Percentiles rank a stretch among this genome's conserved stretches.
Evolutionary conservation across 352 stramenopile genomes (phyloP).

Genomic region (Peronospora destructor): DNA sequence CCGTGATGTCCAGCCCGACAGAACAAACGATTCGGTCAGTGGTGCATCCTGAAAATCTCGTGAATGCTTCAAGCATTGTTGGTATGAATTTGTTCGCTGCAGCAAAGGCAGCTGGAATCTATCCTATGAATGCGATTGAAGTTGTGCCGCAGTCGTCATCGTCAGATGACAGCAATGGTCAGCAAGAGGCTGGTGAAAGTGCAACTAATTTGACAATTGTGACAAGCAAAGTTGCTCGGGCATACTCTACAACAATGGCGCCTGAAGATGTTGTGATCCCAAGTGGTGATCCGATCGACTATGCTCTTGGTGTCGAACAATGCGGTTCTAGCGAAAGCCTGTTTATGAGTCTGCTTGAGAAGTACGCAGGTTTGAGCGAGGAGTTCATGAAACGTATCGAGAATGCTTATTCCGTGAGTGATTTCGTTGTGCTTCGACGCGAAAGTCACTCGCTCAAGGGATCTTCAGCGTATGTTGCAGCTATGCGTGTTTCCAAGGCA

Average conservation of each 20-base stretch:
- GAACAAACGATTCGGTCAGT: constrained; percentile 8
- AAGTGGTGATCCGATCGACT: constrained; percentile 73
- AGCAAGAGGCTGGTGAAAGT: constrained; percentile 21
- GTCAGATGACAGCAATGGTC: constrained; percentile 18
- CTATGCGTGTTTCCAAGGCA: constrained; percentile 75
- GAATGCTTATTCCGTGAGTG: constrained; percentile 36
- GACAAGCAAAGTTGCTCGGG: constrained; percentile 31
- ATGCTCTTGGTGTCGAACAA: constrained; percentile 70
- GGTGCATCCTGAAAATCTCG: constrained; percentile 19
- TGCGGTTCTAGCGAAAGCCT: constrained; percentile 75
- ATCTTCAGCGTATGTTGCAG: constrained; percentile 80
- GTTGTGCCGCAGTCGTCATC: constrained; percentile 14
- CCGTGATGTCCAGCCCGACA: constrained; percentile 16
- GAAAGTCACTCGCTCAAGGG: constrained; percentile 85
- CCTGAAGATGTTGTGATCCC: constrained; percentile 71
- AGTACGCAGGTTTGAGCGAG: constrained; percentile 64
- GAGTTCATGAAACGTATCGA: constrained; percentile 77
- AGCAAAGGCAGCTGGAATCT: constrained; percentile 32
- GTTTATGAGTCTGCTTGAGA: constrained; percentile 79
- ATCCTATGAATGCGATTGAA: constrained; percentile 22
- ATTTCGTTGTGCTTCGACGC: constrained; percentile 61
- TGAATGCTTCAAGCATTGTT: constrained; percentile 37
- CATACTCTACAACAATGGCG: constrained; percentile 38
- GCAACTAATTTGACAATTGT: constrained; percentile 23
- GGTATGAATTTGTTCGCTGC: constrained; percentile 33